Evolutionary conservation across 2,329 filamentous ascomycete species (phyloP), one percentile per base, ranked within the genome.

Genomic region (Phialocephala subalpina): DNA sequence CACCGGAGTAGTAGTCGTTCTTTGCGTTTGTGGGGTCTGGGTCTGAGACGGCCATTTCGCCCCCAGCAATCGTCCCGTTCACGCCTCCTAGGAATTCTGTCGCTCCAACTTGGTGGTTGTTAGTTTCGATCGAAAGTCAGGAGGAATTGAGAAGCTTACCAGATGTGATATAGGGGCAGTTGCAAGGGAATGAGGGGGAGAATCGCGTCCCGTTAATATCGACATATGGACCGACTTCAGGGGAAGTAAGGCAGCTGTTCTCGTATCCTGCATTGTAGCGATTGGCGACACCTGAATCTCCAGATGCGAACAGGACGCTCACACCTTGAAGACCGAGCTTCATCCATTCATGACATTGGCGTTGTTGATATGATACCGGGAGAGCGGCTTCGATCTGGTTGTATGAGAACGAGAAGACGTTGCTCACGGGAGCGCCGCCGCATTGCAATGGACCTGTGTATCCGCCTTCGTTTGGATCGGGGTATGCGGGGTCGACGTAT

Each of bases 101-200:
- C 27, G 61, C 69, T 25, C 69, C 69, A n/a, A 70, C 68, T 63
- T 29, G 60, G 42, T 38, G 29, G 7, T 25, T 52, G 38, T 64
- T 47, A 64, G 22, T 35, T n/a, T 57, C 1, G 35, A 33, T 12
- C 20, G 25, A 8, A 29, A n/a, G 55, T 49, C 38, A 38, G 20
- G 14, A 20, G 45, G 52, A 8, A 1, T n/a, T 38, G 22, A n/a
- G 27, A 57, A 16, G 60, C 55, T 90, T 89, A 4, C 92, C 84
- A 5, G 84, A 78, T 1, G 90, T 92, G 18, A 92, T 84, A 75
- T 85, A 92, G 0, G 89, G 90, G 72, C 90, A 92, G 0, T 84
- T 84, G 0, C 84, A 84, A 0, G 90, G 90, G 77, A 92, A 92
- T 1, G 82, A 83, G 2, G 88, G 83, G 2, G 65, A 66, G 58